Evolutionary conservation across 2,329 filamentous ascomycete species (phyloP), one percentile per base, ranked within the genome.

Genomic region (Diaporthe capsici): DNA sequence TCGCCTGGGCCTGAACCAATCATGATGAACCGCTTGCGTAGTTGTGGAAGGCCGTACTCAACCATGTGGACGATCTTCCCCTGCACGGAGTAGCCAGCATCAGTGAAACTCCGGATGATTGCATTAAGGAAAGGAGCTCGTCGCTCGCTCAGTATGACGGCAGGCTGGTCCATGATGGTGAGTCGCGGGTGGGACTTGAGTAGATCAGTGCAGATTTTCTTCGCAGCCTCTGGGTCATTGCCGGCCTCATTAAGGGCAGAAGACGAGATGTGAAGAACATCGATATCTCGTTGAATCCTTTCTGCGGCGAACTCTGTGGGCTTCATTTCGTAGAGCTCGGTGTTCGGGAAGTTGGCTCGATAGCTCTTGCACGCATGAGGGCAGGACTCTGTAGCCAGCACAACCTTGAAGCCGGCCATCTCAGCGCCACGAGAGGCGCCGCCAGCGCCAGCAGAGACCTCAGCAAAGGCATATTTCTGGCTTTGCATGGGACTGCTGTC

Each of bases 121-220:
- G 87, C 84, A 47, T 88, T 86, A 63, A 95, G 92, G 70, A 89
- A 91, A 0, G 84, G 82, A 8, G 84, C 81, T 71, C 92, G 91
- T 0, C 86, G 82, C 0, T 88, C 83, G 28, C 87, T 85, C 0
- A 89, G 82, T 0, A 97, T 88, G 0, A 94, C 94, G 70, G 90
- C 91, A 0, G 94, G 96, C 80, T 97, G 93, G 78, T 97, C 95
- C 0, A 97, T 85, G 0, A 94, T 97, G 1, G 94, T 89, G 0
- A 97, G 80, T 0, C 95, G 88, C 0, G 95, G 94, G 0, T 87
- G 89, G 0, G 89, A 82, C 44, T 88, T 83, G 0, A 97, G 83
- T 0, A 95, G 82, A 3, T 88, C 82, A 0, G 85, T 83, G 71
- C 90, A 90, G 0, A 87, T 84, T 75, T 88, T 90, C 0, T 92